phyloP scores from a whole-genome alignment of 768 basidiomycete genomes.

The Rhodotorula toruloides region DNA sequence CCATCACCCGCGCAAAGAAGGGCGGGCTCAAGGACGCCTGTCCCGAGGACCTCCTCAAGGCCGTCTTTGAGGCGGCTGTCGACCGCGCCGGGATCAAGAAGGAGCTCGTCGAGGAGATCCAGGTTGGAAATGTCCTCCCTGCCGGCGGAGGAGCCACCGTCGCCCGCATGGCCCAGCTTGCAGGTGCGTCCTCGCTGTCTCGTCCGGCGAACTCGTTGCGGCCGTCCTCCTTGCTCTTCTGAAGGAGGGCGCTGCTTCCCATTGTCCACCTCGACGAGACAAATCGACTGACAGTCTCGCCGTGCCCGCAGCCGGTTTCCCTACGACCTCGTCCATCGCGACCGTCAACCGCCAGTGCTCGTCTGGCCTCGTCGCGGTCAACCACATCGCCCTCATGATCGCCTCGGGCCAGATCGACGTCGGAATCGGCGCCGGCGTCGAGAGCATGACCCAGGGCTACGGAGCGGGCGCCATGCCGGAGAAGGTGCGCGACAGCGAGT shows the following conservation, averaged over 20 bases:
- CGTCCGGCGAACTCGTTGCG: slow-evolving; percentile 50
- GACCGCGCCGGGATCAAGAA: slow-evolving; percentile 53
- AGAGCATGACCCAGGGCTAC: slow-evolving; percentile 50
- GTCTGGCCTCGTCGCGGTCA: slow-evolving; percentile 89
- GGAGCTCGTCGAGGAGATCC: slow-evolving; percentile 39
- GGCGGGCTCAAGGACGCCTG: slow-evolving; percentile 81
- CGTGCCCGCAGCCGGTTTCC: slow-evolving; percentile 69
- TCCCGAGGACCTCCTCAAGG: slow-evolving; percentile 78
- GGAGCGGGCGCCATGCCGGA: slow-evolving; percentile 50
- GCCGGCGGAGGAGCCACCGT: slow-evolving; percentile 69
- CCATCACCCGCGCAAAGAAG: slow-evolving; percentile 77
- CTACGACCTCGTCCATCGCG: slow-evolving; percentile 75
- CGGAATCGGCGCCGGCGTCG: slow-evolving; percentile 66
- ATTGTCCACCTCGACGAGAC: slow-evolving; percentile 47
- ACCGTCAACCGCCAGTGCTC: slow-evolving; percentile 91
- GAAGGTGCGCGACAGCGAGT: slow-evolving; percentile 38
- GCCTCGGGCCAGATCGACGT: slow-evolving; percentile 74
- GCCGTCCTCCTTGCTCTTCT: slow-evolving; percentile 54
- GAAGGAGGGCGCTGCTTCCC: background rate
- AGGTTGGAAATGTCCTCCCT: slow-evolving; percentile 73
- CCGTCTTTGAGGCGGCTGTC: slow-evolving; percentile 71
- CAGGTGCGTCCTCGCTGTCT: slow-evolving; percentile 56
- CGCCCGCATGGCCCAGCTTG: slow-evolving; percentile 81
- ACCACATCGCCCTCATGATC: slow-evolving; percentile 79
- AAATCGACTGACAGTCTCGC: slow-evolving; percentile 46